Percentiles rank a stretch among this genome's conserved stretches.
These are phyloP conservation scores for Mycena amicta DNA, from an alignment of 768 basidiomycete genomes.

Conservation along the genomic window DNA sequence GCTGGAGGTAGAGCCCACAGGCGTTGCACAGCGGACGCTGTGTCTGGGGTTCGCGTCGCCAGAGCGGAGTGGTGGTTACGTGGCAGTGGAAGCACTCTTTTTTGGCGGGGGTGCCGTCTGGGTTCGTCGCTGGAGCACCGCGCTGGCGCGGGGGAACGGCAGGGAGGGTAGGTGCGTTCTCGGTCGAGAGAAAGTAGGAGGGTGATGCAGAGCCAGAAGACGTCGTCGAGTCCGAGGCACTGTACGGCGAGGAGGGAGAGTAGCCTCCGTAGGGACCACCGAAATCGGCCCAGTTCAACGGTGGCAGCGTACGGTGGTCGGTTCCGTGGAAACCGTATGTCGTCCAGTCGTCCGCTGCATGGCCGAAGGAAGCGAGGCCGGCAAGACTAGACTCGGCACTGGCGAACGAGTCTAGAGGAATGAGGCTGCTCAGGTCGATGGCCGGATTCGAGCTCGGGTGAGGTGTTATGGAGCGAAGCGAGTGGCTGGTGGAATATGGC, in stretches of 20 bases:
- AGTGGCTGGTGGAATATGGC: neutral
- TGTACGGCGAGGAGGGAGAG: neutral
- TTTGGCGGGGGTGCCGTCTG: neutral
- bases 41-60: constrained; percentile 16
- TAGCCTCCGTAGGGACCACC: neutral
- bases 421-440: neutral
- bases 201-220: constrained; percentile 4
- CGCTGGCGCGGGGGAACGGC: neutral
- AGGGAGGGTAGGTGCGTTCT: neutral
- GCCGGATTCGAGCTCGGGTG: neutral
- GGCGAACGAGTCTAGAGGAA: neutral
- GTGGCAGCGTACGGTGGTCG: neutral
- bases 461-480: no score
- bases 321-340: neutral
- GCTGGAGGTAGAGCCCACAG: constrained; percentile 18
- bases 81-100: constrained; percentile 19
- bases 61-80: constrained; percentile 16
- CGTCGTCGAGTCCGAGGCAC: neutral
- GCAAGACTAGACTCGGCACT: no score
- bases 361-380: neutral
- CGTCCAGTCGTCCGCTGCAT: neutral
- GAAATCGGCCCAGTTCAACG: neutral
- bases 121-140: neutral
- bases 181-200: neutral
- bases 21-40: constrained; percentile 19